Evolutionary conservation across 352 stramenopile species (phyloP), one percentile per base, ranked within the genome.

Genomic region (Paralagenidium karlingii): DNA sequence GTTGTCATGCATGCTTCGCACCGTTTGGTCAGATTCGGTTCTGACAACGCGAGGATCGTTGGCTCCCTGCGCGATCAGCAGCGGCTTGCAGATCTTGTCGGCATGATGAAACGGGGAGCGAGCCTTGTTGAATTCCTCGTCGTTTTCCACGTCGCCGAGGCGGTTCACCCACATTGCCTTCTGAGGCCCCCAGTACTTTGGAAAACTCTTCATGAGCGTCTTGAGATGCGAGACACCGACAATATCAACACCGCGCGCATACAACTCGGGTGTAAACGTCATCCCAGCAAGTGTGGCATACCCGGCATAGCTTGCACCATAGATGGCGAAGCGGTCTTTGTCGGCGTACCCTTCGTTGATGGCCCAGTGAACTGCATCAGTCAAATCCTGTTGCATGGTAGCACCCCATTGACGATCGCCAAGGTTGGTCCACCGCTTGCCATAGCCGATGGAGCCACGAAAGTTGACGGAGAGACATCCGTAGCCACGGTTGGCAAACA

Each of bases 41-140:
- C 76, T 55, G 41, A 73, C 76, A 2, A 92, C 78, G 26, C 75
- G 58, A 8, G 78, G 75, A 48, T 92, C 74, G 50, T 92, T 87
- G 28, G 66, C 67, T 30, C 78, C 78, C 27, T 92, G 78, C 12
- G 58, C 68, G 49, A 92, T 86, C 13, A 92, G 52, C 32, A 92
- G 54, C 16, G 78, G 74, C 33, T 65, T 65, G 24, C 55, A 63
- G n/a, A 92, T 87, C 32, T 78, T 75, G 33, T 84, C 63, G 3
- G 68, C 65, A 39, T 92, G 71, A 40, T 60, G 85, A 7, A 89
- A 47, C 20, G 78, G 78, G 36, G 67, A 86, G 33, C 71, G 66
- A 24, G 38, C 38, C 3, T 38, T 31, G 43, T 73, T 71, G 6
- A 66, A 25, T 27, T 43, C 57, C 8, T 56, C 47, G 38, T 71